These are phyloP conservation scores for Fusarium coicis DNA, from an alignment of 2,329 filamentous ascomycete species.

Conservation along the genomic window DNA sequence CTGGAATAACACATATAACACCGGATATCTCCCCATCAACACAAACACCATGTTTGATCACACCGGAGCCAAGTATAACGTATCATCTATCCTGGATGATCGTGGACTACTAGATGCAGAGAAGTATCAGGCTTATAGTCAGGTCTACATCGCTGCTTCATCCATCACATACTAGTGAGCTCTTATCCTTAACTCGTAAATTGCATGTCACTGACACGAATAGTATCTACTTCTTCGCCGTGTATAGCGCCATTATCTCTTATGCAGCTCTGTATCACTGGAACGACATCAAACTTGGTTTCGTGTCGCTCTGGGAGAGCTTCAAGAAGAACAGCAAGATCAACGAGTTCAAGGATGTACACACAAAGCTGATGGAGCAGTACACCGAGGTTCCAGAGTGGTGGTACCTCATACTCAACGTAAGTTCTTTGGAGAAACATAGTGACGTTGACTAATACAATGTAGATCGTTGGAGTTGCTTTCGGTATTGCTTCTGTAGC, in stretches of 20 bases:
- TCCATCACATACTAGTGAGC: constrained; percentile 36
- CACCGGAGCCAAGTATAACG: constrained; percentile 53
- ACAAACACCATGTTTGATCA: constrained; percentile 58
- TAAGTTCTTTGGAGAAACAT: background rate
- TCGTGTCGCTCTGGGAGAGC: constrained; percentile 33
- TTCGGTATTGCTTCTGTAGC: constrained; percentile 51
- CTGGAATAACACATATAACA: constrained; percentile 56
- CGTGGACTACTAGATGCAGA: constrained; percentile 47
- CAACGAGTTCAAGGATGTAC: constrained; percentile 52
- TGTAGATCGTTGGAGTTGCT: constrained; percentile 44
- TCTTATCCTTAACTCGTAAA: rapidly evolving
- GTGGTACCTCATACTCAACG: constrained; percentile 51
- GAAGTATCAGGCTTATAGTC: constrained; percentile 51
- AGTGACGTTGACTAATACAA: background rate
- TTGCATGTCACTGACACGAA: background rate
- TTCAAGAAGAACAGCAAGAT: constrained; percentile 19
- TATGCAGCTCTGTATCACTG: constrained; percentile 52
- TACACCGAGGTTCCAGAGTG: constrained; percentile 61
- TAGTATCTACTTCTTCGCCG: constrained; percentile 40
- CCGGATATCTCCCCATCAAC: constrained; percentile 61
- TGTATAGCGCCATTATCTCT: constrained; percentile 49
- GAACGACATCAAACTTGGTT: constrained; percentile 48
- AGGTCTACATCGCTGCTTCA: constrained; percentile 46
- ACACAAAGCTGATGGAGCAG: constrained; percentile 55
- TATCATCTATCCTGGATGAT: constrained; percentile 56